phyloP scores from a whole-genome alignment of 2,329 filamentous ascomycete species.

The Talaromyces albobiverticillius region DNA sequence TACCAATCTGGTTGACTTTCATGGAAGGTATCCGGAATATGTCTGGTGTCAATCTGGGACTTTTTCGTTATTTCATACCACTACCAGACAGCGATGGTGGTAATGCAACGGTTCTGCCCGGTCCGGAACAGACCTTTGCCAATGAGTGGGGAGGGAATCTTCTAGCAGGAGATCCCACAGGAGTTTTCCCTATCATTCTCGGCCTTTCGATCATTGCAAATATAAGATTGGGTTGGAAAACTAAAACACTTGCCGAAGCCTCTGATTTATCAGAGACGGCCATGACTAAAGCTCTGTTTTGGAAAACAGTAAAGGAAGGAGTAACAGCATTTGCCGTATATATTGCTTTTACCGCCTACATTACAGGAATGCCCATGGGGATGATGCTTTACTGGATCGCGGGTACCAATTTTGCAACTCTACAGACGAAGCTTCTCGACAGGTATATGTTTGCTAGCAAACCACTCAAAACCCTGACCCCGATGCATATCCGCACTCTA shows the following conservation, averaged over 20 bases:
- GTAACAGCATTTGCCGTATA: constrained; percentile 40
- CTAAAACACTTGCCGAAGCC: constrained; percentile 17
- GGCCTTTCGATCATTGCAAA: constrained; percentile 50
- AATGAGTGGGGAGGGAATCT: constrained; percentile 60
- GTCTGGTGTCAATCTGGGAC: constrained; percentile 41
- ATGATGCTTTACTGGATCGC: constrained; percentile 52
- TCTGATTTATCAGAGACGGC: constrained; percentile 26
- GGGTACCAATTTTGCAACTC: constrained; percentile 40
- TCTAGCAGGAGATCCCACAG: constrained; percentile 50
- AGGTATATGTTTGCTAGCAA: constrained; percentile 36
- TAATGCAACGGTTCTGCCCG: constrained; percentile 18
- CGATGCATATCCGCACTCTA: constrained; percentile 28
- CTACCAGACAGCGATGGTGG: constrained; percentile 19
- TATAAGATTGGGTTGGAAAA: constrained; percentile 35
- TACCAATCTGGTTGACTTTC: constrained; percentile 46
- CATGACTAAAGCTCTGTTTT: constrained; percentile 23
- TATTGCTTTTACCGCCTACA: constrained; percentile 31
- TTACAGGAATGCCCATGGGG: constrained; percentile 40
- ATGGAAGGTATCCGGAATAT: constrained; percentile 50
- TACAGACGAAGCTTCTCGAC: constrained; percentile 39
- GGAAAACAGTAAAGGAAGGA: constrained; percentile 26
- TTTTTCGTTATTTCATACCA: constrained; percentile 38
- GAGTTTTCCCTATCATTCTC: constrained; percentile 49
- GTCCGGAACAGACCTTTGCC: constrained; percentile 50
- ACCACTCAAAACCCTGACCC: constrained; percentile 28